Evolutionary conservation across 345 rosid genomes (phyloP), one percentile per base, ranked within the genome.

Genomic region (Eucalyptus cloeziana): DNA sequence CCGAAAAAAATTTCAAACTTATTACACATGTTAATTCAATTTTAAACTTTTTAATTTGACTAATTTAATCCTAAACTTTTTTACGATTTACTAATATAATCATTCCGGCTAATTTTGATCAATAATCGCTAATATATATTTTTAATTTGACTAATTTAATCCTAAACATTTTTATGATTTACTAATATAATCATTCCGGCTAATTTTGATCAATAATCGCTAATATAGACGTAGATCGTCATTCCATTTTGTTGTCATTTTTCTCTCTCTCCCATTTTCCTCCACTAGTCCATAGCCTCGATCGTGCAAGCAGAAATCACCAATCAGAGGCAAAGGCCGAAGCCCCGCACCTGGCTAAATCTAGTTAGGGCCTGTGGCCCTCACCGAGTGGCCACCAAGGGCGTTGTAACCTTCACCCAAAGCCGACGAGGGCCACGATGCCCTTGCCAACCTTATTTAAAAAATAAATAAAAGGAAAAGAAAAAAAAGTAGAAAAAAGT

Each of bases 21-120:
- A 24, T 22, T 56, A 8, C 13, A 24, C 1, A 22, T 56, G 62
- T 56, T 7, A 2, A 56, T 56, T 56, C 1, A 52, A 6, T 7
- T 52, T 52, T 52, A 21, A 52, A 21, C 0, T 52, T 52, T 56
- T 56, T 4, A 56, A 24, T 22, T 24, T 56, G 2, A 25, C 3
- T 10, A 56, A 56, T 56, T 56, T 56, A 56, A 56, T 24, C 0
- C 0, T 56, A 4, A 22, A 56, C 0, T 9, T 56, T 24, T 56
- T 56, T 24, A 56, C 2, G 0, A 24, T 56, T 56, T 25, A 22
- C 11, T 4, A 22, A 56, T 22, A 56, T 56, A 56, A 25, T 56
- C 3, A 22, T 56, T 10, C 13, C 5, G 2, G 0, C 10, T 0
- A 56, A 56, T 2, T 22, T 56, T 21, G 10, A 22, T 4, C 0